Evolutionary conservation across 805 yeast species (phyloP), one percentile per base, ranked within the genome.

Genomic region (Sugiyamaella smithiae): DNA sequence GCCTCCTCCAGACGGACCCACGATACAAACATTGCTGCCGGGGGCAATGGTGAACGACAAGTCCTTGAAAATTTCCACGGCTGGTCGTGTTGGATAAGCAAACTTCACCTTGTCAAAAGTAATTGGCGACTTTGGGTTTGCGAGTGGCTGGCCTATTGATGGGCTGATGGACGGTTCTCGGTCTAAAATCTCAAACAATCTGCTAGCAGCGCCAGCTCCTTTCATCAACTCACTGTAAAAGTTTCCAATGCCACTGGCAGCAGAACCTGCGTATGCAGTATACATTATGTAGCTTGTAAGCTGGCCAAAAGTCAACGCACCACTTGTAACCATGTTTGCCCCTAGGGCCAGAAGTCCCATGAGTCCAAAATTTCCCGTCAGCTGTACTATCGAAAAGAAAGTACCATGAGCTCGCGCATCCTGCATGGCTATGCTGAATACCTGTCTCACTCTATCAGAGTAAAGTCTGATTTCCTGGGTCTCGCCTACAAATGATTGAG

Each of bases 1-100:
- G 22, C 98, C 98, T 52, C 96, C 86, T 1, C 98, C 98, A 28
- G 95, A 84, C n/a, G 96, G 97, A 1, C 98, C 98, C 14, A 90
- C 97, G 51, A 91, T 81, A 63, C 97, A 90, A 12, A 90, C 82
- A 59, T 91, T 91, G 57, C 88, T 90, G 11, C 97, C 97, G 28
- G 85, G 81, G 12, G 71, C 64, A 40, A 91, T 82, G 1, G 68
- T 72, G 49, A 91, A 71, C 55, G 78, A 72, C 48, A 90, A 67
- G 19, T 76, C 69, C 1, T 70, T 58, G 67, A 91, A 88, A 20
- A 91, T 84, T 16, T 67, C 66, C 38, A 82, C 79, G 49, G 85
- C 81, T 14, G 82, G 81, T 53, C 98, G 77, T 0, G 96, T 87
- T 28, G 98, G 97, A 64, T 91, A 91, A 24, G 76, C 71, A 65